phyloP scores from a whole-genome alignment of 1,284 basidiomycete genomes.

The Earliella scabrosa region DNA sequence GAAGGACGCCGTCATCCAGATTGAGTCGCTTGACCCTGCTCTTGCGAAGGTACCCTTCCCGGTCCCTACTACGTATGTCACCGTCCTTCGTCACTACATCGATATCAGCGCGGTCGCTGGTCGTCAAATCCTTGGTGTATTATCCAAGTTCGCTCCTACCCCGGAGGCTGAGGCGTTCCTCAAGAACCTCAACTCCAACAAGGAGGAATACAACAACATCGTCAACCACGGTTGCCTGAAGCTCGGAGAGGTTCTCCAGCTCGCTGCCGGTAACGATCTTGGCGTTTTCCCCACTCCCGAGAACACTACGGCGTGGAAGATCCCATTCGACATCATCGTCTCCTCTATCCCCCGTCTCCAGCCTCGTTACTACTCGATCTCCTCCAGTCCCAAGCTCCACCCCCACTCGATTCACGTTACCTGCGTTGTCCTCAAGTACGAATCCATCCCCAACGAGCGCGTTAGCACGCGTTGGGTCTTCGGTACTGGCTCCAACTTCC shows the following conservation, averaged over 20 bases:
- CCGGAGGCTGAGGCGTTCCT: slow-evolving; percentile 79
- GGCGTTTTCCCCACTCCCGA: slow-evolving; percentile 56
- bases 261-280: slow-evolving; percentile 83
- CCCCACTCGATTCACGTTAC: slow-evolving; percentile 93
- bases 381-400: slow-evolving; percentile 92
- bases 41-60: slow-evolving; percentile 99
- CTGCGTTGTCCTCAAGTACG: slow-evolving; percentile 91
- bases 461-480: slow-evolving; percentile 71
- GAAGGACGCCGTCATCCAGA: slow-evolving; percentile 83
- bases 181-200: slow-evolving; percentile 83
- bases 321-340: slow-evolving; percentile 96
- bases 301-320: slow-evolving; percentile 87
- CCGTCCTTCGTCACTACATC: slow-evolving; percentile 96
- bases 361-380: slow-evolving; percentile 98
- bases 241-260: slow-evolving; percentile 89
- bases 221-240: slow-evolving; percentile 86
- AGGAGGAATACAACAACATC: slow-evolving; percentile 81
- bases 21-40: slow-evolving; percentile 96
- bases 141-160: slow-evolving; percentile 89
- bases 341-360: slow-evolving; percentile 93
- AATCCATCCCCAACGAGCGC: slow-evolving; percentile 62
- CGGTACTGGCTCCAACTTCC: slow-evolving; percentile 91
- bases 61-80: slow-evolving; percentile 92
- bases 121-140: slow-evolving; percentile 88
- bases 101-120: slow-evolving; percentile 94